A percentile compares a stretch with the other conserved stretches of the same genome.
phyloP scores from a whole-genome alignment of 805 yeast genomes.

The Lipomyces chichibuensis region DNA sequence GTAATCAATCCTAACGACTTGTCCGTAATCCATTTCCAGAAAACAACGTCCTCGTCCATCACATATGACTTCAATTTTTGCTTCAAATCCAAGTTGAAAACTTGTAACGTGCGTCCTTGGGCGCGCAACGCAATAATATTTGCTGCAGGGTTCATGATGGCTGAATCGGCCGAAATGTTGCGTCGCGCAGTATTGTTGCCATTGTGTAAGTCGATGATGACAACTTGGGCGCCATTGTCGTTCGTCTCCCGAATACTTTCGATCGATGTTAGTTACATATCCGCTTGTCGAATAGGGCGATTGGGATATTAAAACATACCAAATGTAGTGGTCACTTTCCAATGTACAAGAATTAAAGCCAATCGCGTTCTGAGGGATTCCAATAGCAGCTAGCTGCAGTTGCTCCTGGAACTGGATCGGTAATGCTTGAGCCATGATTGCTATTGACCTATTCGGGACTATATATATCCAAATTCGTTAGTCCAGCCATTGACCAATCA shows the following conservation, averaged over 20 bases:
- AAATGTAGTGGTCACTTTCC: constrained; percentile 88
- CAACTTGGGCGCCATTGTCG: constrained; percentile 71
- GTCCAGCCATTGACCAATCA: background rate
- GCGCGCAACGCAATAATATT: constrained; percentile 92
- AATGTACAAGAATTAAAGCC: constrained; percentile 93
- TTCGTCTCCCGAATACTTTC: constrained; percentile 48
- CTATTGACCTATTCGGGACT: background rate
- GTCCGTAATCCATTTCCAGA: constrained; percentile 90
- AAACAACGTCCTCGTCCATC: constrained; percentile 84
- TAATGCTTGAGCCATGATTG: constrained; percentile 54
- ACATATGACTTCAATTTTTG: constrained; percentile 87
- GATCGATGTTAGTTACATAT: background rate
- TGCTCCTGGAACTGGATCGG: constrained; percentile 97
- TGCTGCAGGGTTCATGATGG: constrained; percentile 91
- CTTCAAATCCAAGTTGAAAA: constrained; percentile 84
- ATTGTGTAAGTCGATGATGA: constrained; percentile 82
- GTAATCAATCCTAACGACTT: constrained; percentile 82
- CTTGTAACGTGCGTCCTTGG: constrained; percentile 93
- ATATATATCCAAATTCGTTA: background rate
- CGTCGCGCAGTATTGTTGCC: constrained; percentile 81
- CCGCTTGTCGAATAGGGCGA: background rate
- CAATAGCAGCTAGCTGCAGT: constrained; percentile 82
- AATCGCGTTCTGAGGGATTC: constrained; percentile 80
- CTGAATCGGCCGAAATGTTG: constrained; percentile 96
- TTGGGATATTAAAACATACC: constrained; percentile 49